Base-by-base conservation (phyloP, 495 filamentous ascomycete species). In the Trichoderma orchidacearum region DNA sequence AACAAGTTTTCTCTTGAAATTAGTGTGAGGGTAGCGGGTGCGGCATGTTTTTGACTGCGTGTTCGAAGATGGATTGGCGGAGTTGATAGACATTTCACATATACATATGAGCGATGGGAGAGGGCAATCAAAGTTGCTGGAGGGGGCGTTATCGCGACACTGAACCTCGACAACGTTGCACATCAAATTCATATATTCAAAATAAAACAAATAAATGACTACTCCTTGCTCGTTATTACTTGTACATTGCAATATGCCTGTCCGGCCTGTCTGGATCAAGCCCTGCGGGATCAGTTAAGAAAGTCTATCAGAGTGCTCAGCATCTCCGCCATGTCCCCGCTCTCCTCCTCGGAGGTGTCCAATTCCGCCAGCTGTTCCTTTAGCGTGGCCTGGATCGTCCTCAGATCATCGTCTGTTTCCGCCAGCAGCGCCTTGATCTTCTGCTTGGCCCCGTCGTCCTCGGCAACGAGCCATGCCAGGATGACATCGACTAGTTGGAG, bases 391-490 rank as follows among this genome's bases (percentile, higher is more conserved):
- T 68, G 80, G 29, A 96, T 67, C 25, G 82, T 72, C 5, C 60
- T 72, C 51, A 95, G 62, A 5, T 68, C 66, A 63, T 89, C 84
- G 58, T 87, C 86, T 5, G 81, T 74, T 55, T 87, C 85, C 28
- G 78, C 82, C 30, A 96, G 70, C 27, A 85, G 64, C 18, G 70
- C 70, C 25, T 75, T 59, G 18, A 96, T 81, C 68, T 79, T 86
- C 35, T 70, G 75, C 68, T 76, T 82, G 5, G 89, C 87, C 0
- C 89, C 90, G 48, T 81, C 81, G 64, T 97, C 94, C 68, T 99
- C 94, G 1, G 91, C 94, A 13, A 89, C 73, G 18, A 97, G 73
- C 94, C 94, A 99, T 21, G 93, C 89, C 34, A 97, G 65, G 32
- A 96, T 84, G 11, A 89, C 80, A 72, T 97, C 93, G 48, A 91